Evolutionary conservation across 352 stramenopile species (phyloP).

Genomic region (Globisporangium camurandrum): DNA sequence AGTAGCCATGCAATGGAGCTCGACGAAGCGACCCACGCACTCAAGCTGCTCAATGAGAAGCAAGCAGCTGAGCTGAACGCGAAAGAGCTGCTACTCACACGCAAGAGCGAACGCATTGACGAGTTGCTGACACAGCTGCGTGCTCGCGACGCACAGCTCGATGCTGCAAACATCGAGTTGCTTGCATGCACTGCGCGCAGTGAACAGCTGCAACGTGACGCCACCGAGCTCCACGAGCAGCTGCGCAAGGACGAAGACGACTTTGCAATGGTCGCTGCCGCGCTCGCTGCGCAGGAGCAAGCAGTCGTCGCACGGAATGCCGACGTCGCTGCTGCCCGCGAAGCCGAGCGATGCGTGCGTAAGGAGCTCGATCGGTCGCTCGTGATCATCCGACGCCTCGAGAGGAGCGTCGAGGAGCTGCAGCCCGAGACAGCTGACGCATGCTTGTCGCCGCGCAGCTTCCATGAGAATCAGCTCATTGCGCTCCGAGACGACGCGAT

Average conservation of each 20-base stretch:
- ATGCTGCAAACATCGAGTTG: constrained; percentile 3
- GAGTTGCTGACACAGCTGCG: constrained; percentile 46
- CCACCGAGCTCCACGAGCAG: constrained; percentile 35
- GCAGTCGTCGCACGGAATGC: constrained; percentile 26
- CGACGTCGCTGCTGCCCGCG: constrained; percentile 18
- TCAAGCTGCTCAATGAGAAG: constrained; percentile 53
- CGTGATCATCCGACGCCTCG: constrained; percentile 25
- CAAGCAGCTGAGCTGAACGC: constrained; percentile 58
- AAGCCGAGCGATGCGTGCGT: constrained; percentile 28
- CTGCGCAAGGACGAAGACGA: constrained; percentile 60
- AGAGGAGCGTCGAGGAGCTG: constrained; percentile 36
- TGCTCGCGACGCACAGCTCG: constrained; percentile 12
- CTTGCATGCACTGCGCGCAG: constrained; percentile 13
- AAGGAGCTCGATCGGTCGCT: constrained; percentile 40
- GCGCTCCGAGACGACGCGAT: constrained; percentile 67
- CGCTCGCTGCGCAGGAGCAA: constrained; percentile 42
- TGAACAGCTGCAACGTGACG: constrained; percentile 16
- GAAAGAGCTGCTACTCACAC: constrained; percentile 49
- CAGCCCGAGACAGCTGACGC: constrained; percentile 40
- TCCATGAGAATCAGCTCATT: constrained; percentile 67
- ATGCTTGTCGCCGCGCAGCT: constrained; percentile 66
- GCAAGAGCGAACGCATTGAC: constrained; percentile 57
- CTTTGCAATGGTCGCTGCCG: constrained; percentile 50
- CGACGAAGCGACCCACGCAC: constrained; percentile 18
- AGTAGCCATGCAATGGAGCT: constrained; percentile 10